Evolutionary conservation across 164 flowering plant genomes (phyloP), one percentile per base, ranked within the genome.

Genomic region (Santalum album): DNA sequence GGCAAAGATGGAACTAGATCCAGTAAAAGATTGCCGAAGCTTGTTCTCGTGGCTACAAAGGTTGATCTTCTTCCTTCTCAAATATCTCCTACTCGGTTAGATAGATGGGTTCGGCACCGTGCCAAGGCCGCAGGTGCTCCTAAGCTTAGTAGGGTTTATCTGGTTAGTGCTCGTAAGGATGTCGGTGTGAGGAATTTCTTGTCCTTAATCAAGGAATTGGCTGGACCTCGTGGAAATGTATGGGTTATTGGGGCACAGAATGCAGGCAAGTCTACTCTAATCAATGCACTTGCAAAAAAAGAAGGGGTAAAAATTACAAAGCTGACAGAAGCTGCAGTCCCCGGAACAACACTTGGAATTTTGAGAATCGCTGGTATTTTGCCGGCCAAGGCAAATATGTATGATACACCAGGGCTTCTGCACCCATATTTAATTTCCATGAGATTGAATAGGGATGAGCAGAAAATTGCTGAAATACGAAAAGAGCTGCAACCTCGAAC

Each of bases 191-290:
- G 82, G 68, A 90, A 94, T 64, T 64, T 94, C 70, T 62, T 94
- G 55, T 55, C 85, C 3, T 82, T 74, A 57, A 63, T 92, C 39
- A 92, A 85, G 72, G 84, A 85, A 44, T 61, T 75, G 72, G 97
- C 99, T 22, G 97, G 97, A 48, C 99, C 96, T 44, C 77, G 96
- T 54, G 95, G 99, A 32, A 82, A 89, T 75, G 99, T 89, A 25
- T 92, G 99, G 99, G 86, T 92, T 39, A 75, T 92, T 59, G 96
- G 99, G 40, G 91, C 99, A 51, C 99, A 92, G 32, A 89, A 92
- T 75, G 97, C 96, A 0, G 96, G 97, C 0, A 92, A 92, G 57
- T 89, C 99, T 36, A 92, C 96, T 34, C 66, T 89, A 49, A 92
- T 92, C 53, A 89, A 92, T 74, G 75, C 81, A 32, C 74, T 92